Evolutionary conservation across 192 early-diverging fungal species (phyloP).

Genomic region (Coemansia sp.): DNA sequence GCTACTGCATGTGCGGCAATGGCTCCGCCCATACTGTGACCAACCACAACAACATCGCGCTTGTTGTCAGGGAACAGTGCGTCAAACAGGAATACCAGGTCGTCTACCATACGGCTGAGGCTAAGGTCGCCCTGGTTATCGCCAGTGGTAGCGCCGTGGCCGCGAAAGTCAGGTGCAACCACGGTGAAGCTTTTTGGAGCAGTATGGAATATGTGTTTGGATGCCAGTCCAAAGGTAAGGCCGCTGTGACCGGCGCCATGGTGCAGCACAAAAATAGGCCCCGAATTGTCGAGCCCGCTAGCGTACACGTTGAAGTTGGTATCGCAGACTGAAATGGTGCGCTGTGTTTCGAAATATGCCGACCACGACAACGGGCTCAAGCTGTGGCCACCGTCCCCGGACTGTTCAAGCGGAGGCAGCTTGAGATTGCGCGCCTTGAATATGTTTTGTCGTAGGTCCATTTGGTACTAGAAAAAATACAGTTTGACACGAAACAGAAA

Average conservation of each 20-base stretch:
- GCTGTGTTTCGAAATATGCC: conserved; percentile 57
- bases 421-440: neutral
- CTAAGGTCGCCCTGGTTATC: conserved; percentile 56
- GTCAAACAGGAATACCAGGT: conserved; percentile 55
- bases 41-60: conserved; percentile 66
- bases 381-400: neutral
- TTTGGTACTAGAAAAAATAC: neutral
- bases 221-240: conserved; percentile 65
- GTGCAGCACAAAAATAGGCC: conserved; percentile 73
- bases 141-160: conserved; percentile 60
- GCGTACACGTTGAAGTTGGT: conserved; percentile 50
- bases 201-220: conserved; percentile 52
- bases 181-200: conserved; percentile 36
- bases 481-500: neutral
- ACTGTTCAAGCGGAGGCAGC: neutral
- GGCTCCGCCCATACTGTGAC: conserved; percentile 83
- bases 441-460: neutral
- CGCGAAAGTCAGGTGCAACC: conserved; percentile 68
- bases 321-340: conserved; percentile 28
- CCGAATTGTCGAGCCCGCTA: conserved; percentile 23
- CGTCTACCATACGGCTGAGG: conserved; percentile 57
- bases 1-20: too few species aligned
- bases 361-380: conserved; percentile 52
- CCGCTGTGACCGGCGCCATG: conserved; percentile 77
- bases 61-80: conserved; percentile 48